Base-by-base conservation (phyloP, 768 basidiomycete species). In the Macrolepiota albuminosa region DNA sequence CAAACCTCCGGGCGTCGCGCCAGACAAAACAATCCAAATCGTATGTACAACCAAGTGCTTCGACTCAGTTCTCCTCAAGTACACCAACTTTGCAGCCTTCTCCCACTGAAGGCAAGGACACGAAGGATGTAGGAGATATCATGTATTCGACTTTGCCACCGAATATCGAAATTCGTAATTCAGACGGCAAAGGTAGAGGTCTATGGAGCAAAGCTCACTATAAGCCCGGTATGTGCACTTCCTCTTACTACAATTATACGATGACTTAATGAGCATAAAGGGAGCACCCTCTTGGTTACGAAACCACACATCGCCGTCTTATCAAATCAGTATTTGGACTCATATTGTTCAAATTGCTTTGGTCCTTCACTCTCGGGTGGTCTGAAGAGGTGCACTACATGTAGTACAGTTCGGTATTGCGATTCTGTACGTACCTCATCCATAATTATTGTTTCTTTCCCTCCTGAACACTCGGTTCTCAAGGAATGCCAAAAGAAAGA, bases 371-470 rank as follows among this genome's bases (percentile, higher is more conserved):
- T 72, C 1, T 33, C 71, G 0, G 59, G 68, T 21, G 70, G 75
- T 0, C 68, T 94, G 59, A 87, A 84, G 68, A 77, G 90, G 52
- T 98, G 96, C 70, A 83, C 87, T 0, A 78, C 76, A 6, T 98
- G 96, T 69, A 82, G 81, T 52, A 72, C 75, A 0, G 68, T 91
- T 1, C 79, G 83, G 67, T 98, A 98, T 66, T 98, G 96, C 68
- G 81, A 87, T 56, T 62, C 76, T 16, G 91, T 93, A 67, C 40
- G 87, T 73, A 29, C n/a, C 61, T 31, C 53, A 36, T 53, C 18
- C 18, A 34, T 26, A 6, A 47, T 34, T 3, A 39, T 43, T 43
- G 18, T 59, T 24, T 45, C 63, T 13, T 33, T 29, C 29, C 10
- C 46, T 8, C 51, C 26, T 59, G 4, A 37, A n/a, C 4, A 29